Evolutionary conservation across 495 filamentous ascomycete genomes (phyloP), one percentile per base, ranked within the genome.

Genomic region (Penicillium longicatenatum): DNA sequence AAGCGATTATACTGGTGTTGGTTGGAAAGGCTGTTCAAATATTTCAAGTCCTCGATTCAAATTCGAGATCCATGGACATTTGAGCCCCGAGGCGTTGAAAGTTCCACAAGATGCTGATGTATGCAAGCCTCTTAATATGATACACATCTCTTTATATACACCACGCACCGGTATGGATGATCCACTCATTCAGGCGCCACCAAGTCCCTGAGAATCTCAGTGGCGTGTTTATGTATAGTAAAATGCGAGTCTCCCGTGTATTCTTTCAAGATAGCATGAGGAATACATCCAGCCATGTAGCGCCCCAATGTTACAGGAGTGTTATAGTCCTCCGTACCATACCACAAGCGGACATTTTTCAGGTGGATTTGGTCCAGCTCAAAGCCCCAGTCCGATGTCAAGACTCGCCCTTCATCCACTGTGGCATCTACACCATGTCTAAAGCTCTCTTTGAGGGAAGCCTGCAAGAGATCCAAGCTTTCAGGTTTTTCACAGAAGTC

Each of bases 341-440:
- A 44, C 55, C 55, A 58, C 29, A 58, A 10, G 26, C 22, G 39
- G 35, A 52, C n/a, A 22, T 52, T 37, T 20, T 45, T 37, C 2
- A 29, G 1, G 12, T n/a, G 43, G 29, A 58, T 45, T 17, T 52
- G 10, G 24, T 46, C 26, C 9, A 46, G 19, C 12, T 51, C 55
- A 16, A 58, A 52, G 8, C 48, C 55, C 55, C 55, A 58, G 17
- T 58, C 48, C 6, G 55, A 58, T 11, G 49, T 52, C 29, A 58
- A 35, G 26, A 52, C 22, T 6, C 30, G 48, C 17, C 48, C 48
- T 14, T 58, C 55, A 12, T 43, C 22, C 47, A 52, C 22, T 11
- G 19, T 46, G n/a, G 55, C 4, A 17, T 46, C 43, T 9, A 20
- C 29, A 35, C 50, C 57, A 14, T 54, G 41, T 42, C n/a, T 20